Evolutionary conservation across 148 eudicot genomes (phyloP).

Genomic region (Rhododendron mucronatum): DNA sequence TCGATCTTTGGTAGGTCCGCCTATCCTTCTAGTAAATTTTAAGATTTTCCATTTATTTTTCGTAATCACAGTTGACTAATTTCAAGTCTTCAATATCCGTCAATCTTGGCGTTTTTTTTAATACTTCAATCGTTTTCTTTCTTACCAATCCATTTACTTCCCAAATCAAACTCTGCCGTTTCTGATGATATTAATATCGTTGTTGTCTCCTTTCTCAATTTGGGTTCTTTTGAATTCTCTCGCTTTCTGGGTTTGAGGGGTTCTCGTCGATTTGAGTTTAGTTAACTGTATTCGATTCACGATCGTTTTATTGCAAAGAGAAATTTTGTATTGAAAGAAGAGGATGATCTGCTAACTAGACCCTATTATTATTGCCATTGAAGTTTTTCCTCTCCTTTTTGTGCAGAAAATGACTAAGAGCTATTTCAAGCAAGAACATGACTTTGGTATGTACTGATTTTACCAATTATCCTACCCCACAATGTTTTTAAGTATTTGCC

Average conservation of each 20-base stretch:
- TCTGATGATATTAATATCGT: background rate
- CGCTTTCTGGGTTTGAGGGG: background rate
- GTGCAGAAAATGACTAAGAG: conserved; percentile 55
- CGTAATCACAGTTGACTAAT: background rate
- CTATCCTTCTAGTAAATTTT: background rate
- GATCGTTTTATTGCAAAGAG: background rate
- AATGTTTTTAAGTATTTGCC: background rate
- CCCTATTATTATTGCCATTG: background rate
- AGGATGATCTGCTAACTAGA: background rate
- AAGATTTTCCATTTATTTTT: background rate
- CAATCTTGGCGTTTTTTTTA: background rate
- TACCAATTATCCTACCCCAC: background rate
- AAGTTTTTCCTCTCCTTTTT: background rate
- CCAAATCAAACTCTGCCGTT: background rate
- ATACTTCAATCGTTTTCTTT: background rate
- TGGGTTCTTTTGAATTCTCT: background rate
- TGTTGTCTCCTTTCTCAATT: background rate
- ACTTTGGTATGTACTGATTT: conserved; percentile 40
- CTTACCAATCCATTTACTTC: background rate
- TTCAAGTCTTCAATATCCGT: background rate
- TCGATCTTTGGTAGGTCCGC: background rate
- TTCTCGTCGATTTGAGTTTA: background rate
- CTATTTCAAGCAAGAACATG: conserved; percentile 76
- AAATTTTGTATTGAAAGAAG: background rate
- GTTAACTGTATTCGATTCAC: background rate